Evolutionary conservation across 75 land plant genomes (phyloP).

Genomic region (Larix kaempferi): DNA sequence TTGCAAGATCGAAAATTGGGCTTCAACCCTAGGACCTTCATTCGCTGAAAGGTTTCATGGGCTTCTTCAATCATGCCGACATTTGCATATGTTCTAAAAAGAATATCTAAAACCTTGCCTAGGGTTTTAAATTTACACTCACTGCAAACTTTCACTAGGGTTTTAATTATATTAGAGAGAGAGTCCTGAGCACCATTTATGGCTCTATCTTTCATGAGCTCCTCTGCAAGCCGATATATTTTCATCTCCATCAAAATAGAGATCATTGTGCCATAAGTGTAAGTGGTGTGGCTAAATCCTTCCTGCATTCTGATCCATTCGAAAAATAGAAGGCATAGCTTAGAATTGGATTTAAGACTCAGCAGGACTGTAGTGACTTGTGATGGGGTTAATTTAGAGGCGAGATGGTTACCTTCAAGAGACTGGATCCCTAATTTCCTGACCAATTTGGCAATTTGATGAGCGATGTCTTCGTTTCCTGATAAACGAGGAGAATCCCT

Average conservation of each 20-base stretch:
- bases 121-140: not conserved
- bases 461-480: too few species aligned
- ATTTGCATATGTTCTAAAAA: slow-evolving; percentile 34
- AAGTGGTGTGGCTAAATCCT: not conserved
- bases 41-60: slow-evolving; percentile 33
- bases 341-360: not conserved
- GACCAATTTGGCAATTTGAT: too few species aligned
- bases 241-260: not conserved
- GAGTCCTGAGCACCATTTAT: not conserved
- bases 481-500: too few species aligned
- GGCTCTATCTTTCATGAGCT: not conserved
- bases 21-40: slow-evolving; percentile 14
- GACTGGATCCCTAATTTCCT: too few species aligned
- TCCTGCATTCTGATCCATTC: not conserved
- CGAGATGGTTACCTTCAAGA: too few species aligned
- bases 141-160: not conserved
- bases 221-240: not conserved
- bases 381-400: not conserved
- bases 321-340: not conserved
- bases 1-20: slow-evolving; percentile 45
- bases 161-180: not conserved
- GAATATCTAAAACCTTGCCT: slow-evolving; percentile 10
- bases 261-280: not conserved
- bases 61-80: slow-evolving; percentile 30
- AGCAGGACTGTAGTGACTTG: not conserved